phyloP scores from a whole-genome alignment of 2,329 filamentous ascomycete species.

The Botrytis aclada region DNA sequence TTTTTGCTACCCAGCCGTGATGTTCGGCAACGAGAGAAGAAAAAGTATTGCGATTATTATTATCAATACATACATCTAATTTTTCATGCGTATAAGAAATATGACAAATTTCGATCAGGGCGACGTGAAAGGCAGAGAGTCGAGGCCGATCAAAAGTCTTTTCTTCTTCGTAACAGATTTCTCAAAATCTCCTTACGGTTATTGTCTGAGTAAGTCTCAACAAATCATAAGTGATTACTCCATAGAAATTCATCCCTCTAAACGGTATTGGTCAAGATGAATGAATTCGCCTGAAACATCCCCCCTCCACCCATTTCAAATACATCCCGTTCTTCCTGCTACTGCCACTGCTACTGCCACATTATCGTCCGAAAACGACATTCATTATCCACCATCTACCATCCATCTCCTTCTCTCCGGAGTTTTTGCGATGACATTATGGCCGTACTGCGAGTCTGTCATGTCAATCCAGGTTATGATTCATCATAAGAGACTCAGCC shows the following conservation, averaged over 20 bases:
- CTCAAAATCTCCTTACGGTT: neutral
- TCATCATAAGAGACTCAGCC: neutral
- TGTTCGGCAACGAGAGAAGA: conserved; percentile 1
- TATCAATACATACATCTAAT: neutral
- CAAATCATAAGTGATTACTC: neutral
- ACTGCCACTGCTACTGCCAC: conserved; percentile 3
- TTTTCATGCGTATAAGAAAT: neutral
- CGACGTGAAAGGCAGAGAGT: neutral
- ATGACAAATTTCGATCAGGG: neutral
- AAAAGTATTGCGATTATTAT: neutral
- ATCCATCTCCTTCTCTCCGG: neutral
- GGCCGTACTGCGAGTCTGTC: neutral
- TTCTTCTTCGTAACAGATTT: neutral
- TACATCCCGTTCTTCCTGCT: neutral
- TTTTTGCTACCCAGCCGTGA: neutral
- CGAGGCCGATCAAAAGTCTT: neutral
- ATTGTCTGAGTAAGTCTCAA: neutral
- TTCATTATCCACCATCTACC: neutral
- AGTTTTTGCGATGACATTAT: neutral
- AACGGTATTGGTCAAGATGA: neutral
- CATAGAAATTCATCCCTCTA: neutral
- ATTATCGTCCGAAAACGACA: neutral
- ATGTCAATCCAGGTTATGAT: neutral
- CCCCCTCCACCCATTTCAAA: conserved; percentile 9
- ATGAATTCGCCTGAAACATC: conserved; percentile 17